Base-by-base conservation (phyloP, 139 green algal species). In the Picochlorum sp. region DNA sequence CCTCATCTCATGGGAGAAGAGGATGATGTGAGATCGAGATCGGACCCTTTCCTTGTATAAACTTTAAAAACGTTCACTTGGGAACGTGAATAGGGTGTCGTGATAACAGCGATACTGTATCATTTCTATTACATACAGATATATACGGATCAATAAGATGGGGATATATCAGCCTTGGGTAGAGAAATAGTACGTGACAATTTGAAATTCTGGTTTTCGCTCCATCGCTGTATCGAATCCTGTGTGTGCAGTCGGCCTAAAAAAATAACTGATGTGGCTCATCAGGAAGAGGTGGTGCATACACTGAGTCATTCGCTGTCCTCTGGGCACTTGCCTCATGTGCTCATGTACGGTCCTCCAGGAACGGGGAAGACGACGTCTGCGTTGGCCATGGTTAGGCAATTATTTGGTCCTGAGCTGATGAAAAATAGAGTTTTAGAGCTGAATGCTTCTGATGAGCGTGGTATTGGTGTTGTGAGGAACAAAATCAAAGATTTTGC, bases 301-400 rank as follows among this genome's bases (percentile, higher is more conserved):
- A 94, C 90, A 3, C 81, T 98, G 4, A 80, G 85, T 26, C 79
- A 77, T 3, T 87, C 93, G 0, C 62, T 98, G 30, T 75, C 92
- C 15, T 89, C 88, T 18, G 84, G 80, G 63, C 71, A 77, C 65
- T 84, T 99, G 44, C 94, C 94, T 1, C 94, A 99, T 65, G 69
- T 99, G 54, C 79, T 99, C 49, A 80, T 99, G 20, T 99, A 98
- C 68, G 94, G 94, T 1, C 94, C 94, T 2, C 94, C 94, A 23
- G 94, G 94, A n/a, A 99, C 96, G 80, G 83, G 85, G 47, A 92
- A 89, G 71, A 98, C 94, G 0, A 96, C 88, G 54, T 96, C 88
- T 15, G 88, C 96, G 37, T 75, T 98, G 34, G 91, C 92, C 6
- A 79, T 99, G 8, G 94, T 95, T 13, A 71, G 88, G 2, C 78